These are phyloP conservation scores for Camellia sinensis DNA, from an alignment of 148 eudicot genomes.

Conservation along the genomic window DNA sequence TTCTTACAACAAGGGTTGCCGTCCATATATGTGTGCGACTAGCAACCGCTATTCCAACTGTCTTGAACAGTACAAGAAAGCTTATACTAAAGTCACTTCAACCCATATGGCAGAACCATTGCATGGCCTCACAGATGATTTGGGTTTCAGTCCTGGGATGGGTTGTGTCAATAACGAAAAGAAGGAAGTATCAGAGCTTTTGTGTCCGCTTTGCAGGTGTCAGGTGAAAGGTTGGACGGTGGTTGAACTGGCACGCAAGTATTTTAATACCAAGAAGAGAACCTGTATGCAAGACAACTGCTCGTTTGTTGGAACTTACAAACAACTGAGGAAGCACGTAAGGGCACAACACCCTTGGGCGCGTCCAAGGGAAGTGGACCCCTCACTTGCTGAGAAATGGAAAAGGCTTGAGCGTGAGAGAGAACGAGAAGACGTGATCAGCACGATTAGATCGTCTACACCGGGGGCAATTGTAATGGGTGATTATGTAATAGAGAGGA, in stretches of 20 bases:
- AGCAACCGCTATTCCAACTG: slow-evolving; percentile 48
- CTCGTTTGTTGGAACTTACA: slow-evolving; percentile 63
- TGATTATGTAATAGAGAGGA: slow-evolving; percentile 72
- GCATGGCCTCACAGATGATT: slow-evolving; percentile 6
- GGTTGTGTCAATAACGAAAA: slow-evolving; percentile 25
- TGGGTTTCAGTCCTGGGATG: slow-evolving; percentile 14
- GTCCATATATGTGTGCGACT: slow-evolving; percentile 55
- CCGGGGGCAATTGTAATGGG: slow-evolving; percentile 73
- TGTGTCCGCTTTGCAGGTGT: slow-evolving; percentile 86
- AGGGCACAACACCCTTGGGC: slow-evolving; percentile 59
- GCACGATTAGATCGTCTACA: slow-evolving; percentile 54
- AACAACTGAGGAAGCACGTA: slow-evolving; percentile 70
- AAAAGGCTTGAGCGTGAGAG: slow-evolving; percentile 63
- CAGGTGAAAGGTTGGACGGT: slow-evolving; percentile 91
- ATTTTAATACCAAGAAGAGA: slow-evolving; percentile 59
- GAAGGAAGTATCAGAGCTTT: slow-evolving; percentile 47
- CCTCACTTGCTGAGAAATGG: slow-evolving; percentile 74
- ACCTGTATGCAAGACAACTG: slow-evolving; percentile 73
- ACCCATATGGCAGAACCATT: slow-evolving; percentile 18
- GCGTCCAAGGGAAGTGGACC: slow-evolving; percentile 77
- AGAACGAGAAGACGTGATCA: slow-evolving; percentile 61
- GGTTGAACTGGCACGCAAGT: slow-evolving; percentile 60
- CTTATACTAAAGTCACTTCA: slow-evolving; percentile 44
- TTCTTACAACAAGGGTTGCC: slow-evolving; percentile 50
- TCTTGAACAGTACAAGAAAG: slow-evolving; percentile 46